These are phyloP conservation scores for Quercus berberidifolia DNA, from an alignment of 306 rosid genomes.

Conservation along the genomic window DNA sequence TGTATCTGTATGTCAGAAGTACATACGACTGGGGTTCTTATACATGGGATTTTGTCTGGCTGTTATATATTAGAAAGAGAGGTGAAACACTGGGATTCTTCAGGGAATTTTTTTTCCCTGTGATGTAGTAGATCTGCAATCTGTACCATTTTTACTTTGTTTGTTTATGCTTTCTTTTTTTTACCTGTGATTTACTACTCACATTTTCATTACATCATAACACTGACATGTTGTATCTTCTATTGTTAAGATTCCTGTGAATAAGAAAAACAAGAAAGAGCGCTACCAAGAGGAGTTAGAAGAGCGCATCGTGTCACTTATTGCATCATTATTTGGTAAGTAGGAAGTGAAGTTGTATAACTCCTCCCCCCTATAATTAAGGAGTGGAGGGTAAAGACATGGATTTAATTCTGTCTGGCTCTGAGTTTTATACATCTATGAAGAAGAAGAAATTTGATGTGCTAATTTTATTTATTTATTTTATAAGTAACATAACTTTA, in stretches of 20 bases:
- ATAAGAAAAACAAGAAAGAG: slow-evolving; percentile 87
- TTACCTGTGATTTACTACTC: slow-evolving; percentile 5
- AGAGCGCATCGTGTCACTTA: slow-evolving; percentile 78
- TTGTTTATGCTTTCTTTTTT: neutral
- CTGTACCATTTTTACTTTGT: neutral
- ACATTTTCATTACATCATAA: neutral
- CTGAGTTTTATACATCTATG: neutral
- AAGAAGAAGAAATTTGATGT: neutral
- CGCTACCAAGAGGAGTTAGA: slow-evolving; percentile 88
- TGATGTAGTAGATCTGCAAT: neutral
- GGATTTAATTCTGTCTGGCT: neutral
- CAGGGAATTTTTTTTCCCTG: neutral
- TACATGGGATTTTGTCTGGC: no score
- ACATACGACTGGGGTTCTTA: no score
- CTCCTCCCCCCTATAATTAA: neutral
- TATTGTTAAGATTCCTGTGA: slow-evolving; percentile 54
- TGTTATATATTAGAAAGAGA: neutral
- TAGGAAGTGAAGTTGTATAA: slow-evolving; percentile 45
- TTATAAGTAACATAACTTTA: no score
- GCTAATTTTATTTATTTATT: neutral
- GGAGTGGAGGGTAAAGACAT: neutral
- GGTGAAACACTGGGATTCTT: neutral
- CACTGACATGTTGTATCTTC: slow-evolving; percentile 22
- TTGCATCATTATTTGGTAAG: slow-evolving; percentile 97
- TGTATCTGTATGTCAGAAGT: no score